phyloP scores from a whole-genome alignment of 768 basidiomycete genomes.

The Leccinum variicolor region DNA sequence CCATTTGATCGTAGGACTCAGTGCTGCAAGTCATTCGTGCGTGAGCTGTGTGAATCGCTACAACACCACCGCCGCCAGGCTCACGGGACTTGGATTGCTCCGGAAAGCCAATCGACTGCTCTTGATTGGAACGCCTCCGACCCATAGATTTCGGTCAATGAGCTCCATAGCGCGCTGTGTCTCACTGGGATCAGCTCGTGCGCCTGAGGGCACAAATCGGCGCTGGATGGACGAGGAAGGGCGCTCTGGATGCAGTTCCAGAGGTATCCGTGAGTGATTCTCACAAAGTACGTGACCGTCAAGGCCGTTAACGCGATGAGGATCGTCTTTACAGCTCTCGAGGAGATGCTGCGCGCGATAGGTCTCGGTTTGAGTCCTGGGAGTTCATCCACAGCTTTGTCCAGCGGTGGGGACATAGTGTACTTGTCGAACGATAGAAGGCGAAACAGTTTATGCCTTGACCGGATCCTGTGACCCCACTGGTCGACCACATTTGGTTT shows the following conservation, averaged over 20 bases:
- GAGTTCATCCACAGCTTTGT: constrained; percentile 9
- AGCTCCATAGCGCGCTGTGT: constrained; percentile 33
- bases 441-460: neutral
- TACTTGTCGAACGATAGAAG: neutral
- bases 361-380: constrained; percentile 7
- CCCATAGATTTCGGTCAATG: constrained; percentile 28
- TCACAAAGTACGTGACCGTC: constrained; percentile 12
- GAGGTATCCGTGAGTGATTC: neutral
- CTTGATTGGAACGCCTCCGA: constrained; percentile 34
- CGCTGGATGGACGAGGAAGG: neutral
- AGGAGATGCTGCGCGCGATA: constrained; percentile 2
- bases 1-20: constrained; percentile 50
- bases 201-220: constrained; percentile 34
- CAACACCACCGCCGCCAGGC: constrained; percentile 6
- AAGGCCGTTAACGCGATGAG: constrained; percentile 19
- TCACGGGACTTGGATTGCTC: constrained; percentile 42
- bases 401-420: constrained; percentile 10
- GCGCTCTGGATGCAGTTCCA: constrained; percentile 1
- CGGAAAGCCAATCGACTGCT: constrained; percentile 37
- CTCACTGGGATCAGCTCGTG: constrained; percentile 31
- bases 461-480: no score
- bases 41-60: constrained; percentile 2
- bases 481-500: no score
- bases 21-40: constrained; percentile 35
- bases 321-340: constrained; percentile 6